A percentile compares a stretch with the other conserved stretches of the same genome.
phyloP scores from a whole-genome alignment of 2,329 filamentous ascomycete genomes.

The Microdochium bolleyi region DNA sequence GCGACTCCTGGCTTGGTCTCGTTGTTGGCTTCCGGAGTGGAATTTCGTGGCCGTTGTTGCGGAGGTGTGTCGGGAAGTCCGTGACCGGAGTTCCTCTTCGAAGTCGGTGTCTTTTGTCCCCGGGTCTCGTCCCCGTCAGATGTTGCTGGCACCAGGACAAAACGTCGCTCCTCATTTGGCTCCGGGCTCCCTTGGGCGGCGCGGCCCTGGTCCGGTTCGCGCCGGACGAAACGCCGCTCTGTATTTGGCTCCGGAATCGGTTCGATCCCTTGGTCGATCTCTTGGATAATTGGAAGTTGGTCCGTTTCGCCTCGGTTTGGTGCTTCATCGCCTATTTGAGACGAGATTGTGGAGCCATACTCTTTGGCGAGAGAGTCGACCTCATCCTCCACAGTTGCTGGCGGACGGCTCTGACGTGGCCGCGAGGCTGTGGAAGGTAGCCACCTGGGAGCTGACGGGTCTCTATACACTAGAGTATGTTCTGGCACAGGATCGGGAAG shows the following conservation, averaged over 20 bases:
- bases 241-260: constrained; percentile 50
- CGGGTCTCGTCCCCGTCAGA: too few species aligned
- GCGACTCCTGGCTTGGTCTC: neutral
- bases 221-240: constrained; percentile 56
- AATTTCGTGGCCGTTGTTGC: too few species aligned
- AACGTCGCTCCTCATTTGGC: too few species aligned
- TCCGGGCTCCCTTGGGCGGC: neutral
- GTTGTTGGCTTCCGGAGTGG: neutral
- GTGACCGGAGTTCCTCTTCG: too few species aligned
- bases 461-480: neutral
- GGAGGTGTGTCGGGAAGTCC: too few species aligned
- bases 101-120: too few species aligned
- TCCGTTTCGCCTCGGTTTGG: constrained; percentile 57
- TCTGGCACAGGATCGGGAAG: neutral
- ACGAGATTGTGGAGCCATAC: constrained; percentile 15
- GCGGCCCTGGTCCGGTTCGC: neutral
- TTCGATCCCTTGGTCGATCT: too few species aligned
- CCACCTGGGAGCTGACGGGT: neutral
- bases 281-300: constrained; percentile 59
- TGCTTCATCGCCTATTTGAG: constrained; percentile 42
- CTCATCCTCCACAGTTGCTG: constrained; percentile 5
- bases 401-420: neutral
- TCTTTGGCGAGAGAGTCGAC: constrained; percentile 11
- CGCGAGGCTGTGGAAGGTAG: neutral
- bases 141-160: too few species aligned